Base-by-base conservation (phyloP, 1,139 yeast genomes). In the Yamadazyma friedrichii region DNA sequence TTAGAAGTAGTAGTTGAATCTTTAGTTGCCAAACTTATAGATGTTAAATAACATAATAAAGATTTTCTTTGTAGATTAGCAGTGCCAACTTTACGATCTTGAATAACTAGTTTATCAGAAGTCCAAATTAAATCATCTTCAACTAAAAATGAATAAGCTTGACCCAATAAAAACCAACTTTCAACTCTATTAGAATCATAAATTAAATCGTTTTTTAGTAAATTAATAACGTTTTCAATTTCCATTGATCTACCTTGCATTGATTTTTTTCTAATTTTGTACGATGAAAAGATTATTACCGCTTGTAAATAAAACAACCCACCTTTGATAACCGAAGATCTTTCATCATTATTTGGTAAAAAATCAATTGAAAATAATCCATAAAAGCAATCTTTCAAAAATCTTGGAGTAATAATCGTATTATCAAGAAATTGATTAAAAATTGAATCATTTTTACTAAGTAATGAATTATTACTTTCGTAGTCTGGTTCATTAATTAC, bases 101-200 rank as follows among this genome's bases (percentile, higher is more conserved):
- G 60, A 0, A 77, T 70, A 29, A 84, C 84, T 30, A 89, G 63
- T 51, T 86, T 86, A 55, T 91, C 97, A 0, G 96, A 84, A 0
- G 93, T 85, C 95, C 96, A 88, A 8, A 88, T 81, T 42, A 93
- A 65, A 49, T 88, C 96, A 59, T 88, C 96, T 49, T 91, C 98
- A 0, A 85, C 95, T 31, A 87, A 65, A 42, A 71, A 82, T 1
- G 91, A 84, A 52, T 78, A 89, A 0, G 94, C 83, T 56, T 84
- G 93, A 0, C 95, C 96, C 15, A 93, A 61, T 1, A 88, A 70
- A 37, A 80, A 68, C 99, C 99, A 94, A 12, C 88, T 80, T 59
- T 93, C 98, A 38, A 84, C 74, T 22, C 97, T 67, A 38, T 75
- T 67, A 2, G 85, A 74, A 3, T 84, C 81, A 55, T 82, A 81